Evolutionary conservation across 2,329 filamentous ascomycete species (phyloP).

Genomic region (Zasmidium citrigriseum): DNA sequence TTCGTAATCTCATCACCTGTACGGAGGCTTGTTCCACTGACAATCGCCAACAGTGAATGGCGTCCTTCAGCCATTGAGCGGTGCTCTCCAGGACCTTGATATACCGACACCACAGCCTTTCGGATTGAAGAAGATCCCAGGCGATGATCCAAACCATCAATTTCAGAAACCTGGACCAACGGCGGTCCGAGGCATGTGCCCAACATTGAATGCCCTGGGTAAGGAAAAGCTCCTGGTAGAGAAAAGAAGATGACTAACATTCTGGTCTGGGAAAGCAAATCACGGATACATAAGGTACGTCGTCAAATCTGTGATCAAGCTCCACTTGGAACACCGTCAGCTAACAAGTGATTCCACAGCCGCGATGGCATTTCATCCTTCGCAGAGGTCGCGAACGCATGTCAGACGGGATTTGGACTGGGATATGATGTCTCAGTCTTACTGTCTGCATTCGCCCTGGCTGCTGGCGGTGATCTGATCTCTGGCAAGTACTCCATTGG

Average conservation of each 20-base stretch:
- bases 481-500: conserved; percentile 28
- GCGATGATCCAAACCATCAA: conserved; percentile 25
- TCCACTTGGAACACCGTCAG: not conserved
- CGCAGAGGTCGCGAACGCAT: conserved; percentile 16
- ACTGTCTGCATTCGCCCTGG: conserved; percentile 26
- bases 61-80: conserved; percentile 18
- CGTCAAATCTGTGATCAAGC: not conserved
- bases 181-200: conserved; percentile 26
- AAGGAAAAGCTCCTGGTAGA: not conserved
- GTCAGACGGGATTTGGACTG: not conserved
- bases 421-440: conserved; percentile 22
- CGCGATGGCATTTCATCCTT: conserved; percentile 26
- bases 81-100: conserved; percentile 11
- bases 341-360: not conserved
- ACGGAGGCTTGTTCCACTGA: not conserved
- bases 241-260: not conserved
- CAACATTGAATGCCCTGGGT: conserved; percentile 27
- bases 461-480: conserved; percentile 26
- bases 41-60: not conserved
- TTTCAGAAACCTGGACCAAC: conserved; percentile 23
- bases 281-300: conserved; percentile 25
- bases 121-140: conserved; percentile 21
- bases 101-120: conserved; percentile 19
- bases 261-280: conserved; percentile 12
- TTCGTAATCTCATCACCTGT: not conserved